phyloP scores from a whole-genome alignment of 1,284 basidiomycete species.

The Apiotrichum mycotoxinovorans region DNA sequence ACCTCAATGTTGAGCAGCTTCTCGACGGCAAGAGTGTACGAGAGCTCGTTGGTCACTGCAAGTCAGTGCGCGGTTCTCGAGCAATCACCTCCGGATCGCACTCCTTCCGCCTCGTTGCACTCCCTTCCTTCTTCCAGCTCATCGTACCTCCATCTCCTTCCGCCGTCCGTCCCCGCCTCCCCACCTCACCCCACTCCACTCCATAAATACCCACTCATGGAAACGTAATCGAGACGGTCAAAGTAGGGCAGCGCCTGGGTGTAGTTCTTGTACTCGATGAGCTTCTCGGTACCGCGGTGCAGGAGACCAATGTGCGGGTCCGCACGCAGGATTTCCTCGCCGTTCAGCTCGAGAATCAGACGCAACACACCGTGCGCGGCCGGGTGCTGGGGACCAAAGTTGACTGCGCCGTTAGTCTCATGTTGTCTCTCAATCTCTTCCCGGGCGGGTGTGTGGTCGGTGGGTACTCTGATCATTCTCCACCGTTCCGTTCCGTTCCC shows the following conservation, averaged over 20 bases:
- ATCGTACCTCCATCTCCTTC: not conserved
- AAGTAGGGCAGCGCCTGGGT: constrained; percentile 98
- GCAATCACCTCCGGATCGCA: too few species aligned
- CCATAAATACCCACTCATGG: constrained; percentile 78
- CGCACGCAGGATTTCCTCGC: constrained; percentile 86
- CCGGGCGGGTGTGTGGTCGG: not conserved
- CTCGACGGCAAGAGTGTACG: constrained; percentile 95
- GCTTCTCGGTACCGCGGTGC: constrained; percentile 96
- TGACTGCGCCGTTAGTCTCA: constrained; percentile 58
- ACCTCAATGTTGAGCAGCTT: constrained; percentile 98
- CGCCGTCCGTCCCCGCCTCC: not conserved
- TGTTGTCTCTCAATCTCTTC: too few species aligned
- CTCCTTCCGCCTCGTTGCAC: not conserved
- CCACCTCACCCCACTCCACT: too few species aligned
- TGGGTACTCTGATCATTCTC: too few species aligned
- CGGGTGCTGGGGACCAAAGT: constrained; percentile 96
- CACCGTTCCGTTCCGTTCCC: too few species aligned
- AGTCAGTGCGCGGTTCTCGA: not conserved
- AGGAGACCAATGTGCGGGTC: constrained; percentile 94
- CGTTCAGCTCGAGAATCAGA: constrained; percentile 95
- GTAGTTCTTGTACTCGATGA: constrained; percentile 99
- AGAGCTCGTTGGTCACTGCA: constrained; percentile 89
- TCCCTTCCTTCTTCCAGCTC: not conserved
- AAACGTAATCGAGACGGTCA: constrained; percentile 97
- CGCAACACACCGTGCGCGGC: constrained; percentile 98